Evolutionary conservation across 495 filamentous ascomycete species (phyloP), one percentile per base, ranked within the genome.

Genomic region (Tuber magnatum): DNA sequence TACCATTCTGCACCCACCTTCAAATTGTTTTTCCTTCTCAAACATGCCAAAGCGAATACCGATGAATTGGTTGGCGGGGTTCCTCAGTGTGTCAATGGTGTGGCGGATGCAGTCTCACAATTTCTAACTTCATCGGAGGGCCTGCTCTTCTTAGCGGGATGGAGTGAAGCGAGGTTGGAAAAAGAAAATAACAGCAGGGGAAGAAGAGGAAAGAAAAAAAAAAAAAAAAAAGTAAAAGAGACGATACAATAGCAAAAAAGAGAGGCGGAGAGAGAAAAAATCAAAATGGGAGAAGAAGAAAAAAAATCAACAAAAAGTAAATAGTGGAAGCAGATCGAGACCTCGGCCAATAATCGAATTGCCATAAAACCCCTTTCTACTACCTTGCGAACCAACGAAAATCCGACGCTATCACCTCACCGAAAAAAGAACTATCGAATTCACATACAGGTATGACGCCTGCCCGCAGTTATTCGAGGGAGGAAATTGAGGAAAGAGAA

Each of bases 51-150:
- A 79, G 72, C 72, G 73, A 76, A 81, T 81, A 74, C 79, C 79
- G 79, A 81, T 81, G 80, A 81, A 81, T 81, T 79, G 80, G 80
- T 81, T 81, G 80, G 80, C 80, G 80, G 80, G 75, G 77, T 79
- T 79, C 77, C 77, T 79, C 77, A 78, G 77, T 72, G 69, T 79
- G 77, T 79, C 77, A 79, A 75, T 73, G 78, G 77, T 79, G 77
- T 79, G 77, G 77, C 77, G 77, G 77, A 79, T 75, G 76, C 77
- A 79, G 77, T 79, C 76, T 79, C 76, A 75, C 73, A 61, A 75
- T 79, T 78, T 70, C 73, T 69, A 75, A 79, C 72, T 76, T 76
- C 77, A 76, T 73, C 71, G 79, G 77, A 76, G 77, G 76, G 43
- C 78, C 46, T 70, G 70, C 71, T 72, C 72, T 79, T 71, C 72